A percentile compares a stretch with the other conserved stretches of the same genome.
Evolutionary conservation across 2,329 filamentous ascomycete species (phyloP).

Genomic region (Sclerotinia nivalis): DNA sequence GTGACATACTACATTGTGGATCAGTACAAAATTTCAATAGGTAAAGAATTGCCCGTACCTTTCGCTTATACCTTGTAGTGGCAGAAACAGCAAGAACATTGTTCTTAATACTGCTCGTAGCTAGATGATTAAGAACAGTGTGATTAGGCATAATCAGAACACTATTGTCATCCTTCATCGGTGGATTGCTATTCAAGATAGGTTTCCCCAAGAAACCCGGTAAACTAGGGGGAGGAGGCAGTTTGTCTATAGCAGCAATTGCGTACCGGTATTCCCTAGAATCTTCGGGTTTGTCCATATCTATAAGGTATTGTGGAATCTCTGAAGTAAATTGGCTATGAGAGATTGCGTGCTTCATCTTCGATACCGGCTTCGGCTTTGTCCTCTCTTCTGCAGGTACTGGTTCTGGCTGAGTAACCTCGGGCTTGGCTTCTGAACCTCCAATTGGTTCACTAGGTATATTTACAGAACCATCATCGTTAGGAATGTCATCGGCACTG

Average conservation of each 20-base stretch:
- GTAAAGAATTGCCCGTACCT: constrained; percentile 56
- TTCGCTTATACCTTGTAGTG: constrained; percentile 95
- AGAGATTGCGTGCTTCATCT: constrained; percentile 57
- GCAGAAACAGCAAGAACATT: constrained; percentile 93
- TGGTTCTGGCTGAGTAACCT: constrained; percentile 30
- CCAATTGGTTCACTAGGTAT: constrained; percentile 27
- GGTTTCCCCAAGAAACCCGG: constrained; percentile 92
- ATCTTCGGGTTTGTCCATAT: constrained; percentile 84
- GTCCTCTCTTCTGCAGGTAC: constrained; percentile 42
- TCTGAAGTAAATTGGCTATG: constrained; percentile 66
- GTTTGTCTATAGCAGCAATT: constrained; percentile 70
- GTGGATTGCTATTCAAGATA: constrained; percentile 85
- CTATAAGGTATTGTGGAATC: constrained; percentile 81
- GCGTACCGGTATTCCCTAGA: constrained; percentile 73
- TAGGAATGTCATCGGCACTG: constrained; percentile 67
- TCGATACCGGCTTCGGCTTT: constrained; percentile 45
- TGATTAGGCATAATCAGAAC: constrained; percentile 97
- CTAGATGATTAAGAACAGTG: constrained; percentile 92
- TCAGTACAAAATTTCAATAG: constrained; percentile 15
- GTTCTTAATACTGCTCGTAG: constrained; percentile 97
- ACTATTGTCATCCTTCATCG: constrained; percentile 97
- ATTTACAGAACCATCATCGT: constrained; percentile 34
- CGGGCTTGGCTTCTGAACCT: constrained; percentile 22
- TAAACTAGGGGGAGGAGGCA: constrained; percentile 80
- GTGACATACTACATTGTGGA: constrained; percentile 78